Conservation (phyloP, 495 filamentous ascomycete genomes). For the Trichocladium antarcticum region DNA sequence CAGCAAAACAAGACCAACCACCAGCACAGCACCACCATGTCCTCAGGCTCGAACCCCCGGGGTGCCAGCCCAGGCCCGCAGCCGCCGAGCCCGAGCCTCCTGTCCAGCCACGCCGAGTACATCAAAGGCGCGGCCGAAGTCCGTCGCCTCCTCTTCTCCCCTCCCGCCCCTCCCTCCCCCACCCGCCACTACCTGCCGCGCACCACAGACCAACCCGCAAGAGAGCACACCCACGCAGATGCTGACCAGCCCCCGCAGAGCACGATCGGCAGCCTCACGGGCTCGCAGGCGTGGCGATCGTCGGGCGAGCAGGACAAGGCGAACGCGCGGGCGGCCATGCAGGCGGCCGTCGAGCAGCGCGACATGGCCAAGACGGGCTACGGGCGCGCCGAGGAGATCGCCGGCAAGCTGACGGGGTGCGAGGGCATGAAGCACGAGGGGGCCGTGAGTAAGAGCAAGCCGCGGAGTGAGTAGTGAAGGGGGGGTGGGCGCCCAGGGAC, state of each 20-base stretch:
- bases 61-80: slow-evolving; percentile 10
- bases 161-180: not conserved
- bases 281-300: slow-evolving; percentile 34
- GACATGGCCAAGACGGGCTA: slow-evolving; percentile 31
- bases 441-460: slow-evolving; percentile 20
- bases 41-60: slow-evolving; percentile 11
- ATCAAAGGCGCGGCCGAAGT: slow-evolving; percentile 41
- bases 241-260: slow-evolving; percentile 14
- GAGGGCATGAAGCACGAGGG: slow-evolving; percentile 40
- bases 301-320: slow-evolving; percentile 40
- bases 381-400: slow-evolving; percentile 36
- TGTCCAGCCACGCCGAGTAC: slow-evolving; percentile 36
- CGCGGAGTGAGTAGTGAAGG: too few relatives aligned
- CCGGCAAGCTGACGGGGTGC: slow-evolving; percentile 34
- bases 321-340: slow-evolving; percentile 32
- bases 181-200: not conserved
- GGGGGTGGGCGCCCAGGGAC: too few relatives aligned
- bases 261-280: slow-evolving; percentile 32
- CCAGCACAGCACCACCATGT: not conserved
- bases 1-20: not conserved
- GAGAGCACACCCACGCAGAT: not conserved
- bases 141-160: not conserved
- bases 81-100: slow-evolving; percentile 23
- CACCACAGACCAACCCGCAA: not conserved
- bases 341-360: slow-evolving; percentile 30